Percentiles rank a stretch among this genome's conserved stretches.
These are phyloP conservation scores for Cladophialophora chaetospira DNA, from an alignment of 2,329 filamentous ascomycete genomes.

Conservation along the genomic window DNA sequence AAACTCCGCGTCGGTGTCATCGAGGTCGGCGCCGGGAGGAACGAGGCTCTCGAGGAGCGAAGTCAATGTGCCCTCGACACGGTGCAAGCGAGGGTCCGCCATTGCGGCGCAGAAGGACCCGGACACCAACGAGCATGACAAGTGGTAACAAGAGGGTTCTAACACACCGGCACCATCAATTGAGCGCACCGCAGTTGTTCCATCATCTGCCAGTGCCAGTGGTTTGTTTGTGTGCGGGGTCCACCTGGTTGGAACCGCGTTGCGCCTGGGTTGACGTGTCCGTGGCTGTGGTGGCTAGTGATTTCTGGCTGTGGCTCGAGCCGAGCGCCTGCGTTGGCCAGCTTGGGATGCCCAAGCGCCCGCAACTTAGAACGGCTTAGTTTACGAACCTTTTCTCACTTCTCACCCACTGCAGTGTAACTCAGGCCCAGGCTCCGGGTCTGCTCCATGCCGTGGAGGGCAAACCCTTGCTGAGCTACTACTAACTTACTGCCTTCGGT, in stretches of 20 bases:
- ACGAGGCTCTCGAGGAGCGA: slow-evolving; percentile 75
- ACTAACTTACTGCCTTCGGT: too few relatives aligned
- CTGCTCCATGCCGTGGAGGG: neutral
- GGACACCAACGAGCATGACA: slow-evolving; percentile 23
- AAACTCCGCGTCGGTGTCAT: slow-evolving; percentile 67
- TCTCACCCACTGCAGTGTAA: too few relatives aligned
- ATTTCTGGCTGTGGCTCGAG: slow-evolving; percentile 2
- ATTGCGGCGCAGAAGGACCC: slow-evolving; percentile 41
- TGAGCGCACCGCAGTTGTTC: too few relatives aligned
- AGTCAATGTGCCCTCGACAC: slow-evolving; percentile 77
- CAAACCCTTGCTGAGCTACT: too few relatives aligned
- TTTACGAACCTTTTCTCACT: too few relatives aligned
- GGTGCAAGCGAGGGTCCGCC: slow-evolving; percentile 57
- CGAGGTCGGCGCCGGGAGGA: slow-evolving; percentile 64
- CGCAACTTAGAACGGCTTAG: slow-evolving; percentile 8
- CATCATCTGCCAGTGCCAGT: too few relatives aligned
- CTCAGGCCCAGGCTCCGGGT: too few relatives aligned
- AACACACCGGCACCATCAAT: too few relatives aligned
- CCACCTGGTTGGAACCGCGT: too few relatives aligned
- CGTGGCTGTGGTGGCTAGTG: slow-evolving; percentile 5
- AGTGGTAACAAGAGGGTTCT: too few relatives aligned
- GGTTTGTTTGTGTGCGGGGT: slow-evolving; percentile 4
- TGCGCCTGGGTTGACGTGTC: slow-evolving; percentile 3
- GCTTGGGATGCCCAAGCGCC: neutral
- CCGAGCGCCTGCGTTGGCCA: too few relatives aligned